phyloP scores from a whole-genome alignment of 2,329 filamentous ascomycete species.

The Beauveria rudraprayagi region DNA sequence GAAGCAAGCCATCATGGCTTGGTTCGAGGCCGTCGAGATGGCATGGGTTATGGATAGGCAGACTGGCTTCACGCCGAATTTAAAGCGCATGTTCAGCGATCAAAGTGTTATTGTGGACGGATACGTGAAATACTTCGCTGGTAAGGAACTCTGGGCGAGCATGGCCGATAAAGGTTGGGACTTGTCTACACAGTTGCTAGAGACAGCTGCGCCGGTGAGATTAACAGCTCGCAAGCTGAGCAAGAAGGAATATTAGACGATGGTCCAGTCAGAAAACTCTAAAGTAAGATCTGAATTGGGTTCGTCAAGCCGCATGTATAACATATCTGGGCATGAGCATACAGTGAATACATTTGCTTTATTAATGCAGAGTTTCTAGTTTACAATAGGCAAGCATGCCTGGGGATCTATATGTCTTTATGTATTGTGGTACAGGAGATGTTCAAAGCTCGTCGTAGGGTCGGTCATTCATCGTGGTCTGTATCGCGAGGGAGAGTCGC shows the following conservation, averaged over 20 bases:
- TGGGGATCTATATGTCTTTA: neutral
- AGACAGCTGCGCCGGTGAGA: conserved; percentile 29
- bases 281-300: neutral
- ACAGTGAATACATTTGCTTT: conserved; percentile 5
- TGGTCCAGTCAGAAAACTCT: too few relatives aligned
- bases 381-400: neutral
- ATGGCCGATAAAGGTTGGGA: conserved; percentile 28
- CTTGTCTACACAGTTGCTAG: conserved; percentile 26
- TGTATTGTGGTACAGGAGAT: conserved; percentile 8
- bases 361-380: neutral
- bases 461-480: neutral
- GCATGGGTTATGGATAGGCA: conserved; percentile 24
- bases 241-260: conserved; percentile 18
- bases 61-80: neutral
- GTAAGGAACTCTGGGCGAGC: conserved; percentile 19
- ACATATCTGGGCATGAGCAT: neutral
- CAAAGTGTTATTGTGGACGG: neutral
- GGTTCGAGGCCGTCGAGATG: conserved; percentile 30
- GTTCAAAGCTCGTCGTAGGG: neutral
- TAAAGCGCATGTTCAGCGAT: neutral
- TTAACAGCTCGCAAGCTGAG: conserved; percentile 17
- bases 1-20: conserved; percentile 25
- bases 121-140: neutral
- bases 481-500: neutral
- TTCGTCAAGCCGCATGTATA: neutral